Evolutionary conservation across 805 yeast species (phyloP).

Genomic region (Debaryomyces maramus): DNA sequence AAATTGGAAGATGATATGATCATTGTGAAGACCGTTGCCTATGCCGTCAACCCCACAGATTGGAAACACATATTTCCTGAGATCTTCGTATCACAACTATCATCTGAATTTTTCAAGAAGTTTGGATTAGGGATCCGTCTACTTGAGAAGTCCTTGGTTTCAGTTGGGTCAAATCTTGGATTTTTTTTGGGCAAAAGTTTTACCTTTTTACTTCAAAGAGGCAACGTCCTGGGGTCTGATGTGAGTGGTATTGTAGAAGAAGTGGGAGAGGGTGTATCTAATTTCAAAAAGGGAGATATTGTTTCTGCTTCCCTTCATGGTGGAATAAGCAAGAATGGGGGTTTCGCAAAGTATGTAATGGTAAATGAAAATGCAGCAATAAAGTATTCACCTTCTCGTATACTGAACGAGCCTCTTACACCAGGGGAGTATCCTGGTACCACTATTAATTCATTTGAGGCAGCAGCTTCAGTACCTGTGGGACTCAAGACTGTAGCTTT

Average conservation of each 20-base stretch:
- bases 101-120: constrained; percentile 14
- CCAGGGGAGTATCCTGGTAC: constrained; percentile 34
- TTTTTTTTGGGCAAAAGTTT: constrained; percentile 6
- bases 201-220: constrained; percentile 19
- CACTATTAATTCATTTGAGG: constrained; percentile 52
- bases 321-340: constrained; percentile 49
- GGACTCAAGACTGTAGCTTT: constrained; percentile 52
- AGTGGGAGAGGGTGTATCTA: constrained; percentile 47
- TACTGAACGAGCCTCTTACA: constrained; percentile 15
- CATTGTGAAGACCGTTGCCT: constrained; percentile 50
- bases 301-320: constrained; percentile 59
- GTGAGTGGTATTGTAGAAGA: constrained; percentile 56
- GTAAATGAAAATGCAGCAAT: constrained; percentile 36
- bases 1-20: constrained; percentile 30
- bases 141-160: constrained; percentile 1
- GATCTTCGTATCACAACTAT: constrained; percentile 30
- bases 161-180: constrained; percentile 6
- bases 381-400: constrained; percentile 23
- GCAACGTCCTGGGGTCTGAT: constrained; percentile 59
- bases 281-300: constrained; percentile 50
- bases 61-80: constrained; percentile 54
- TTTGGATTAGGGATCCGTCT: constrained; percentile 4
- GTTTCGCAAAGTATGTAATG: constrained; percentile 56
- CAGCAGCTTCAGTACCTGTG: constrained; percentile 60
- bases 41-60: constrained; percentile 66